Evolutionary conservation across 73 alveolate species (phyloP), one percentile per base, ranked within the genome.

Genomic region (Diophrys appendiculata): DNA sequence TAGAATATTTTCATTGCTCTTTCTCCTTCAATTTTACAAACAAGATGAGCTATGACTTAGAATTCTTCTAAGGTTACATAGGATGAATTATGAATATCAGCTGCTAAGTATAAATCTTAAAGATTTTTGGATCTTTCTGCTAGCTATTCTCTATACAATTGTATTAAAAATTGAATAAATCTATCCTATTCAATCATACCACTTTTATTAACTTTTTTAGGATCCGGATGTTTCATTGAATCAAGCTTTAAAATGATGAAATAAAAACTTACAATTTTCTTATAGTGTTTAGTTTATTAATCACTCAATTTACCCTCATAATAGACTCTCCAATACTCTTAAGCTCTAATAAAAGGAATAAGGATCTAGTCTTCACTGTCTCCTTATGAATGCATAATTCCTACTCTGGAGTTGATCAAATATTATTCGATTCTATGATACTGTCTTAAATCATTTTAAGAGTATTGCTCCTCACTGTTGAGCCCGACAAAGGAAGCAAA

Each of bases 401-500:
- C 83, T 25, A 75, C 60, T 31, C 54, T 30, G 53, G 29, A 53
- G 64, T n/a, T 56, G 28, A 5, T 23, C 27, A 52, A 24, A 25
- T 34, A 11, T 64, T 55, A 73, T 54, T 75, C 54, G 31, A 75
- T 75, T 23, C 29, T 35, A 0, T 11, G 18, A 25, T 73, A 52
- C 2, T 26, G n/a, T 25, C 34, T 29, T 3, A 73, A 73, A 33
- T 28, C 75, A 1, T 70, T 33, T 23, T 54, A 29, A 70, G 23
- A 22, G 1, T 28, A 30, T 0, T 23, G 68, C 14, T 67, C 14
- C n/a, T 11, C 60, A 43, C 54, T 26, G 74, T 30, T 24, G 0
- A 75, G 71, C 2, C 54, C 73, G 35, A 75, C 13, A 65, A 75
- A 75, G 67, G 52, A 25, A 53, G 60, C 68, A 43, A 73, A 73